Conservation (phyloP, 75 land plant species). For the Cupressus sempervirens region DNA sequence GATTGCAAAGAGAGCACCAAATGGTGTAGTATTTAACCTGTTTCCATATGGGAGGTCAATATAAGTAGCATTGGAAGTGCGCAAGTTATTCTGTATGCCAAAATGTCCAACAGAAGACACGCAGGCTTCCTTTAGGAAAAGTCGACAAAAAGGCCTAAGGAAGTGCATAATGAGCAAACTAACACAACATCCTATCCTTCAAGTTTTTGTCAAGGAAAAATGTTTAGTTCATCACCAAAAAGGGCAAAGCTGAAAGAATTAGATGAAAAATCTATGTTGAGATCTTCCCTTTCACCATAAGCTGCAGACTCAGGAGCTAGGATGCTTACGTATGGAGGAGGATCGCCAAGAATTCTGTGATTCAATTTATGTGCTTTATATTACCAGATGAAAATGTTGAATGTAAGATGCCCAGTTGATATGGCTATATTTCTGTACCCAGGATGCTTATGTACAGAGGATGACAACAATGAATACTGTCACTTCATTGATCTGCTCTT, state of each 20-base stretch:
- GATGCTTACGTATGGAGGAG: neutral
- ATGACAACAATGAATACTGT: too few relatives aligned
- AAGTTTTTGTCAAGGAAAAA: too few relatives aligned
- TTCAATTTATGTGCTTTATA: neutral
- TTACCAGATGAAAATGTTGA: too few relatives aligned
- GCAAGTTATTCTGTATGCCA: neutral
- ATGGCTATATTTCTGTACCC: too few relatives aligned
- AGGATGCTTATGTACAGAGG: too few relatives aligned
- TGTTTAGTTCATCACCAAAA: too few relatives aligned
- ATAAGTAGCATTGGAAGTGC: neutral
- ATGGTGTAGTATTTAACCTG: neutral
- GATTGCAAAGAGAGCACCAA: neutral
- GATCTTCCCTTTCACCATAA: neutral
- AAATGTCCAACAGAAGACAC: neutral
- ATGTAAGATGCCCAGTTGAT: too few relatives aligned
- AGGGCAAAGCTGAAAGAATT: neutral
- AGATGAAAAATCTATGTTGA: neutral
- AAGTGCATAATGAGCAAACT: neutral
- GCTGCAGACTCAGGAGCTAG: neutral
- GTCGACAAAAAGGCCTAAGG: neutral
- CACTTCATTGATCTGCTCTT: too few relatives aligned
- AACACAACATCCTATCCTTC: neutral
- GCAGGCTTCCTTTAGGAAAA: neutral
- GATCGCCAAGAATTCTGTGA: neutral
- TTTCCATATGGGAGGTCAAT: neutral